Evolutionary conservation across 1,139 yeast species (phyloP).

Genomic region (Yamadazyma taylorii): DNA sequence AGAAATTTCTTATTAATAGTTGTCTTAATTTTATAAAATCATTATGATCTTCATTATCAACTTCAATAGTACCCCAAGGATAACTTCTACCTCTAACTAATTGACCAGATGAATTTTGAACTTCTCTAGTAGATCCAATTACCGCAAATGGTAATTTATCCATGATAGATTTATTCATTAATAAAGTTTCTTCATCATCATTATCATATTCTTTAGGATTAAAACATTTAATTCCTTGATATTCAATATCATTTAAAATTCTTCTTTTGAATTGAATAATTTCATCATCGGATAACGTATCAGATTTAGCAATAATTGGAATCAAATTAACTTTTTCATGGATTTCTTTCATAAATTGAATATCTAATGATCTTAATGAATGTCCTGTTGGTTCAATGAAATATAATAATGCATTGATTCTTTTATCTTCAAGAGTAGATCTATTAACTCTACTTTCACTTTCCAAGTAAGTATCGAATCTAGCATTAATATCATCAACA

Average conservation of each 20-base stretch:
- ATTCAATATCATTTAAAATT: constrained; percentile 72
- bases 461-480: constrained; percentile 88
- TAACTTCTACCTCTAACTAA: constrained; percentile 88
- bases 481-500: constrained; percentile 80
- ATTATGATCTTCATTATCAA: constrained; percentile 91
- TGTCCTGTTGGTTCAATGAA: constrained; percentile 98
- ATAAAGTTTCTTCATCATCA: constrained; percentile 83
- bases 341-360: constrained; percentile 82
- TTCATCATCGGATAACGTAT: constrained; percentile 89
- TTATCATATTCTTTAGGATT: constrained; percentile 75
- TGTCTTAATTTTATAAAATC: constrained; percentile 92
- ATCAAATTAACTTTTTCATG: constrained; percentile 91
- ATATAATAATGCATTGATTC: constrained; percentile 85
- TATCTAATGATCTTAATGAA: constrained; percentile 83
- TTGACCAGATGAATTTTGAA: constrained; percentile 74
- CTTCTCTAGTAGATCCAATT: constrained; percentile 83
- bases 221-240: constrained; percentile 77
- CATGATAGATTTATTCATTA: constrained; percentile 66
- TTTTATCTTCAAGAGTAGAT: constrained; percentile 66
- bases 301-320: constrained; percentile 94
- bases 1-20: constrained; percentile 81
- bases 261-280: constrained; percentile 69
- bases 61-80: constrained; percentile 98
- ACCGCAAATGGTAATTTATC: constrained; percentile 88
- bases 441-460: constrained; percentile 87